Conservation (phyloP, 352 stramenopile species). For the Pythium phragmiticola region DNA sequence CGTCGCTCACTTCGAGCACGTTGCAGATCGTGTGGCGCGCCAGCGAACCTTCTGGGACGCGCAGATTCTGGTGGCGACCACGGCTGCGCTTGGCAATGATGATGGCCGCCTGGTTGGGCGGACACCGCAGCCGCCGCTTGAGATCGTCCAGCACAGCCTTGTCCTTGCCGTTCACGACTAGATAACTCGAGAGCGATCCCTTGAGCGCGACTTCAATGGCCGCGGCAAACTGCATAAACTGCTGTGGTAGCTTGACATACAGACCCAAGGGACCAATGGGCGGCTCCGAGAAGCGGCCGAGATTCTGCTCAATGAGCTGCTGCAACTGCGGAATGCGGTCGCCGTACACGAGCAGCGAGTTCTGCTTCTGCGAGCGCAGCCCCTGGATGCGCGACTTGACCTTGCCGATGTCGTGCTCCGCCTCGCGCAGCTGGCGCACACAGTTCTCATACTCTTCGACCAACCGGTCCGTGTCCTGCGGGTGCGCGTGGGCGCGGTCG, state of each 20-base stretch:
- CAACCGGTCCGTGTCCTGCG: slow-evolving; percentile 47
- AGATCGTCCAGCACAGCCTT: slow-evolving; percentile 75
- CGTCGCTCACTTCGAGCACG: slow-evolving; percentile 65
- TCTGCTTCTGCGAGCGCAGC: slow-evolving; percentile 50
- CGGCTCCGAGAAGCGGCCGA: slow-evolving; percentile 53
- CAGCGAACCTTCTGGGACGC: slow-evolving; percentile 50
- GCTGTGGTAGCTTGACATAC: slow-evolving; percentile 67
- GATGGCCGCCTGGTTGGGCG: slow-evolving; percentile 71
- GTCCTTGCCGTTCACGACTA: slow-evolving; percentile 74
- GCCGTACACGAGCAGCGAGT: slow-evolving; percentile 66
- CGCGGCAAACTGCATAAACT: slow-evolving; percentile 63
- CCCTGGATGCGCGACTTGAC: slow-evolving; percentile 45
- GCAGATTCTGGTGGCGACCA: slow-evolving; percentile 56
- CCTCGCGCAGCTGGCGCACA: slow-evolving; percentile 52
- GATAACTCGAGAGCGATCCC: slow-evolving; percentile 69
- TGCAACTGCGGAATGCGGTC: slow-evolving; percentile 68
- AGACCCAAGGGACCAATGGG: slow-evolving; percentile 77
- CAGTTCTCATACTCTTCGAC: slow-evolving; percentile 63
- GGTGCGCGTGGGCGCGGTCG: slow-evolving; percentile 17
- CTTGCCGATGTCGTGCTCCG: slow-evolving; percentile 47
- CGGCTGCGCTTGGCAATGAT: slow-evolving; percentile 68
- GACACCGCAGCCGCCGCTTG: slow-evolving; percentile 66
- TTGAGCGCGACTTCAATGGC: slow-evolving; percentile 77
- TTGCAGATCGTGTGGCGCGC: slow-evolving; percentile 71
- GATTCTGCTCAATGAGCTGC: slow-evolving; percentile 72